Evolutionary conservation across 139 green algal species (phyloP).

Genomic region (Coccomyxa sp.): DNA sequence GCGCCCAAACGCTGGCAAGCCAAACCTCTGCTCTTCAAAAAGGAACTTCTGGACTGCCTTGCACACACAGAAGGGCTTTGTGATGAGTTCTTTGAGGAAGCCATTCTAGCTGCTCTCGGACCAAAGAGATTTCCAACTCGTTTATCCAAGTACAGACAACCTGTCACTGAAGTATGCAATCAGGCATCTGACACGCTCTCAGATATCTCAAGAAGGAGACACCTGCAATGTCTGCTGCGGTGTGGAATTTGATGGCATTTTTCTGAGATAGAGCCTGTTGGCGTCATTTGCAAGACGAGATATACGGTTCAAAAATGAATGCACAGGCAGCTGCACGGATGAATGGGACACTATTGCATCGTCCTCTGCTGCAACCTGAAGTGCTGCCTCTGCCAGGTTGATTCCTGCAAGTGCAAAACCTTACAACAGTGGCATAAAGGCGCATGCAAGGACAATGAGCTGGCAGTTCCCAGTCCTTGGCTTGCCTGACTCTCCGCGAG

Average conservation of each 20-base stretch:
- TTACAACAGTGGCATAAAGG: no score
- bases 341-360: slow-evolving; percentile 67
- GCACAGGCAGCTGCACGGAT: slow-evolving; percentile 41
- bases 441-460: no score
- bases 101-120: no score
- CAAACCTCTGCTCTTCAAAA: slow-evolving; percentile 14
- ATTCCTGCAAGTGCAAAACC: slow-evolving; percentile 8
- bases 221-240: no score
- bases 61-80: not conserved
- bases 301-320: not conserved
- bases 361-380: slow-evolving; percentile 69
- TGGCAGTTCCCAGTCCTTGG: no score
- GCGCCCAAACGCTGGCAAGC: slow-evolving; percentile 6
- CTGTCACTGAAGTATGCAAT: no score
- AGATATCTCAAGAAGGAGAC: no score
- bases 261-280: not conserved
- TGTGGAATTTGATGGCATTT: no score
- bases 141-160: no score
- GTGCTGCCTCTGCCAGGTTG: slow-evolving; percentile 51
- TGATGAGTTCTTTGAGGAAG: no score
- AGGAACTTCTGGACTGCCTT: slow-evolving; percentile 25
- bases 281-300: not conserved
- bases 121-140: no score
- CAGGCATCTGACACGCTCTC: no score
- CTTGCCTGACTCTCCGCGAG: slow-evolving; percentile 30